Evolutionary conservation across 2,329 filamentous ascomycete genomes (phyloP), one percentile per base, ranked within the genome.

Genomic region (Sporothrix curviconia): DNA sequence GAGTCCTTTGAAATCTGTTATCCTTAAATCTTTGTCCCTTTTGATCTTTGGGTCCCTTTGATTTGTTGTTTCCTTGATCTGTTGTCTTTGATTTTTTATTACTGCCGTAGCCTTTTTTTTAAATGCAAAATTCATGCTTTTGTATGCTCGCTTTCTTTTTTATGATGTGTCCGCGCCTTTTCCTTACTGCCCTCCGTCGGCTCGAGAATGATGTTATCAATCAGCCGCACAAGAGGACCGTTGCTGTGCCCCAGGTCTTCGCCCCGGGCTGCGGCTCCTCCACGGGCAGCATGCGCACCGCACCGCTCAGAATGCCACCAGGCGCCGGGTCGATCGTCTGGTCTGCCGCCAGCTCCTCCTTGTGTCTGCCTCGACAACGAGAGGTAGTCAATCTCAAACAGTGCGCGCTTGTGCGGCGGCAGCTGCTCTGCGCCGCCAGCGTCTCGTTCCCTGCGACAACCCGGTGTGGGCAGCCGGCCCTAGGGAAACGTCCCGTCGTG

Each of bases 311-410:
- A 36, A 99, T 87, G 0, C 87, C 92, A 1, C 92, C 92, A 62
- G 76, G 83, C 0, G 74, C 72, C 0, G 79, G 77, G 66, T 96
- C 88, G 2, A 97, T 80, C 8, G 56, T 37, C 24, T 40, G 25
- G 14, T 47, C 17, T 12, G 74, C 69, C 0, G 87, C 79, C 1
- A 96, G 66, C 72, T 97, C 92, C 60, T 89, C 81, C 74, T 82
- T 0, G 86, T 87, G 8, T 90, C 84, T 1, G 90, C 89, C 66
- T 97, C 90, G 0, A 92, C 25, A 99, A 78, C 15, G 91, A 95
- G 57, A 99, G 82, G 69, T 99, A 99, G 70, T 97, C 92, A 8
- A 96, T 79, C 68, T 95, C 88, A 60, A 91, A 94, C 52, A 76
- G 74, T 3, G 85, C 88, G 50, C 90, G 78, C 67, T 87, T 73